Evolutionary conservation across 345 rosid genomes (phyloP).

Genomic region (Gossypium bickii): DNA sequence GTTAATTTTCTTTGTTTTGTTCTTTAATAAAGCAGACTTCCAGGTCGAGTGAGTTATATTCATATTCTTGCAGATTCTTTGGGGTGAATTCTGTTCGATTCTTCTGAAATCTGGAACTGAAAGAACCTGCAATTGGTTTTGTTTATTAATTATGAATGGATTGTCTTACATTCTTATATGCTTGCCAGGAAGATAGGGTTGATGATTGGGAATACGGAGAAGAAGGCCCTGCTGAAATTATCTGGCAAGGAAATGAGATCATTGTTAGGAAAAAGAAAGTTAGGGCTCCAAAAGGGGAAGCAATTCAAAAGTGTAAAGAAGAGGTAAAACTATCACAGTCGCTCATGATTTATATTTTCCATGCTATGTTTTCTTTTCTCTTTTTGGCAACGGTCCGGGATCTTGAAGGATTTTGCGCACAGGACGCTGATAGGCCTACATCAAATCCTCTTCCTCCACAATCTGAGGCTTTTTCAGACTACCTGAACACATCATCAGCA

Average conservation of each 20-base stretch:
- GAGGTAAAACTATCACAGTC: constrained; percentile 41
- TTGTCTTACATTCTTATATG: background rate
- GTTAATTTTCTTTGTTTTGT: background rate
- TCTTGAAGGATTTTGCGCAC: constrained; percentile 19
- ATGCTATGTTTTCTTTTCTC: background rate
- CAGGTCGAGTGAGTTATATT: background rate
- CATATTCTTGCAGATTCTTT: background rate
- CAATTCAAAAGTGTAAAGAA: constrained; percentile 19
- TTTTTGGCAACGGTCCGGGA: background rate
- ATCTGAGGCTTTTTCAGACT: constrained; percentile 48
- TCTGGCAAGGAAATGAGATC: constrained; percentile 88
- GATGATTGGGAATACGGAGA: constrained; percentile 84
- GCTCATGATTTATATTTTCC: background rate
- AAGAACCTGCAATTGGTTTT: background rate
- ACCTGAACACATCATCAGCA: constrained; percentile 53
- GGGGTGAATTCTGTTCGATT: background rate
- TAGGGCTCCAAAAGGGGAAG: constrained; percentile 58
- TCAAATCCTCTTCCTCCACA: constrained; percentile 93
- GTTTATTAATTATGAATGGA: background rate
- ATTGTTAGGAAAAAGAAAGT: constrained; percentile 72
- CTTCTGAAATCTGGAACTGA: background rate
- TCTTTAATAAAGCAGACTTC: background rate
- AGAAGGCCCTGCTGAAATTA: constrained; percentile 88
- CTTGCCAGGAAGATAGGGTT: constrained; percentile 35
- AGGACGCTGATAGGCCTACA: constrained; percentile 74